Evolutionary conservation across 2,329 filamentous ascomycete species (phyloP).

Genomic region (Fusarium metavorans): DNA sequence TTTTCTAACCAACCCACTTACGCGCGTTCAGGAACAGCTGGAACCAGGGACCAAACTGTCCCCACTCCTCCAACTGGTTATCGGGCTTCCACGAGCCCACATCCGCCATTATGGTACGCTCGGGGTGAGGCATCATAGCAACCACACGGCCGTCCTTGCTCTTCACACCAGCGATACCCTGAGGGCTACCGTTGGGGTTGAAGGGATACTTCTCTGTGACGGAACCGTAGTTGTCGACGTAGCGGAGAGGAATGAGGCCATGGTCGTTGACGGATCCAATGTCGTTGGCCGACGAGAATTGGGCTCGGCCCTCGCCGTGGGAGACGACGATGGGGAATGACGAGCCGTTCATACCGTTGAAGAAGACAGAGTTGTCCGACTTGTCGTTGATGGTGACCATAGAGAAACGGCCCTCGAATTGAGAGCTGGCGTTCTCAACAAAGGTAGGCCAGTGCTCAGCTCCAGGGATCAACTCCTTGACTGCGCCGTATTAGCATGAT

Average conservation of each 20-base stretch:
- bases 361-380: constrained; percentile 43
- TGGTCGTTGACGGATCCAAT: constrained; percentile 69
- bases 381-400: constrained; percentile 44
- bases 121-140: constrained; percentile 94
- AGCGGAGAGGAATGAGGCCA: constrained; percentile 82
- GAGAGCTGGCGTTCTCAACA: constrained; percentile 75
- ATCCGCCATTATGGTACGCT: constrained; percentile 86
- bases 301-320: constrained; percentile 76
- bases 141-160: constrained; percentile 83
- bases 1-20: constrained; percentile 79
- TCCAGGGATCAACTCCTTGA: constrained; percentile 45
- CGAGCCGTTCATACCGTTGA: constrained; percentile 42
- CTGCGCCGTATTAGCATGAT: constrained; percentile 12
- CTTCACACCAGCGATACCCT: constrained; percentile 83
- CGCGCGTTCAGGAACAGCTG: constrained; percentile 89
- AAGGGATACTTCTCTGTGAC: constrained; percentile 87
- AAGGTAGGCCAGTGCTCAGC: constrained; percentile 69
- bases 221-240: constrained; percentile 82
- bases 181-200: constrained; percentile 87
- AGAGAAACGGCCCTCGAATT: constrained; percentile 45
- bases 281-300: constrained; percentile 68
- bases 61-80: constrained; percentile 73
- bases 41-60: constrained; percentile 86
- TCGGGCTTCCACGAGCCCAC: constrained; percentile 79
- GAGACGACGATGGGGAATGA: constrained; percentile 46